Evolutionary conservation across 768 basidiomycete species (phyloP), one percentile per base, ranked within the genome.

Genomic region (Cytidiella melzeri): DNA sequence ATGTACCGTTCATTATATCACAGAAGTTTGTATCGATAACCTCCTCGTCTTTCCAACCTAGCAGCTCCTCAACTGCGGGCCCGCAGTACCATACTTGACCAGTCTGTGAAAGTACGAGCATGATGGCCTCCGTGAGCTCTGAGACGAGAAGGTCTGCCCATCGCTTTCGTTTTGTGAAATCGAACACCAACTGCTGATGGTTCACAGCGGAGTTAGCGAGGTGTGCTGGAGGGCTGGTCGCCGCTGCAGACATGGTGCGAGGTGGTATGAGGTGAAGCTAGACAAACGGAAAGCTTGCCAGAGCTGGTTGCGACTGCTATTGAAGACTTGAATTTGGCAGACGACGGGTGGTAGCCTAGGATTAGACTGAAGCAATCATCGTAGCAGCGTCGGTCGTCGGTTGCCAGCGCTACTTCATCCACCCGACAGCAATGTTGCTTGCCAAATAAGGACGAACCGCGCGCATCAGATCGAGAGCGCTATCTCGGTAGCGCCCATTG

Each of bases 151-250:
- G 70, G 63, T 92, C 90, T 15, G 83, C 84, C 91, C 91, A 93
- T 48, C 83, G 76, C 63, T 92, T 92, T 48, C 90, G 72, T 61
- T 88, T 90, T 0, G 87, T 89, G 63, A 92, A 93, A 63, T 93
- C 91, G 58, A 81, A 92, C 36, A 60, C 41, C 25, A 53, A 24
- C 42, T 53, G 52, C 19, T 43, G 46, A 24, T 38, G 24, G 23
- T n/a, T 25, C 27, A 4, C 11, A 2, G 7, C 12, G 39, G 39
- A 19, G n/a, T 38, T 26, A 10, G 25, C 4, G 41, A 23, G 24
- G 15, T 36, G 25, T 11, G 36, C 7, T 23, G 36, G 39, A n/a
- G 47, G 47, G 19, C 15, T 34, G 15, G 30, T 34, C 9, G 30
- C 9, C 15, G 30, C 9, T 15, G 7, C 9, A 7, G 30, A 34